Evolutionary conservation across 331 rosid species (phyloP).

Genomic region (Quercus tomentella): DNA sequence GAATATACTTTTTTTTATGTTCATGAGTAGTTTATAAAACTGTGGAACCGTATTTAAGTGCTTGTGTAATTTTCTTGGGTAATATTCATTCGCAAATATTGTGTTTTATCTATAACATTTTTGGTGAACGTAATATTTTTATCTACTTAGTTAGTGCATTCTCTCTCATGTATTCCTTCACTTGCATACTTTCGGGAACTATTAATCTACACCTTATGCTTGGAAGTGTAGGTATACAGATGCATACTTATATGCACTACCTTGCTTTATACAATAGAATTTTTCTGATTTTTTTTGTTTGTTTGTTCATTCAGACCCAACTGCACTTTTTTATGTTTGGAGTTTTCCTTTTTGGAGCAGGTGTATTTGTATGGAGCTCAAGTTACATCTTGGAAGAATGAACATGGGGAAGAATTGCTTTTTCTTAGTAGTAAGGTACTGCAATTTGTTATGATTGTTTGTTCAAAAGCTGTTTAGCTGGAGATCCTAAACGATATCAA

Average conservation of each 20-base stretch:
- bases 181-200: neutral
- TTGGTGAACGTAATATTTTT: neutral
- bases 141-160: neutral
- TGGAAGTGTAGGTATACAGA: neutral
- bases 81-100: no score
- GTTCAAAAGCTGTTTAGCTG: neutral
- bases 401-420: conserved; percentile 60
- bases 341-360: conserved; percentile 14
- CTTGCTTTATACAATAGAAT: neutral
- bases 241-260: neutral
- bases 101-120: neutral
- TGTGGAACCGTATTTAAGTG: neutral
- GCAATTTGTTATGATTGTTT: neutral
- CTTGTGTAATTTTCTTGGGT: neutral
- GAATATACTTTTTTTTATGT: neutral
- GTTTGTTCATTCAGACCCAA: neutral
- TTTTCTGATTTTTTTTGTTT: neutral
- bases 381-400: conserved; percentile 67
- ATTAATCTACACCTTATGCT: neutral
- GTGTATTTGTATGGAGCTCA: conserved; percentile 61
- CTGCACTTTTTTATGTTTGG: neutral
- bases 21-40: neutral
- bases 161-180: neutral
- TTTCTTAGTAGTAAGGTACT: conserved; percentile 61
- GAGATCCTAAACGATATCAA: neutral